phyloP scores from a whole-genome alignment of 805 yeast species.

The Soucietia sequanensis region DNA sequence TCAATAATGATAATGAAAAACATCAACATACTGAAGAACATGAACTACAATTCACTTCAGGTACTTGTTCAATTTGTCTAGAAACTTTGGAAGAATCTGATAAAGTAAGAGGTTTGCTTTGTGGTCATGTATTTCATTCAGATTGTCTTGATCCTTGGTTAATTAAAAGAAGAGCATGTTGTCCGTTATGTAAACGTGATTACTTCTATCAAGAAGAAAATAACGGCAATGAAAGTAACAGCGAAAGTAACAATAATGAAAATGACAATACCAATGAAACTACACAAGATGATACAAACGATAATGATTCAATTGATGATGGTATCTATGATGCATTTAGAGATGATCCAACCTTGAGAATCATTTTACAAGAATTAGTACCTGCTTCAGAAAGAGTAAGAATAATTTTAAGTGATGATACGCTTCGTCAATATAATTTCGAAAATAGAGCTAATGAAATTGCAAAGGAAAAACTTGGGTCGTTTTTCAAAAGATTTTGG shows the following conservation, averaged over 20 bases:
- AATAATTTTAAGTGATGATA: slow-evolving; percentile 37
- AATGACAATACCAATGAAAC: slow-evolving; percentile 2
- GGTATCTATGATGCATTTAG: slow-evolving; percentile 34
- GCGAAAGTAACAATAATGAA: slow-evolving; percentile 3
- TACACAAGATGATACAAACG: slow-evolving; percentile 12
- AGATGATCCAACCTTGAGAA: slow-evolving; percentile 34
- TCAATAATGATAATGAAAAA: background rate
- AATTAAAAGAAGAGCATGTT: slow-evolving; percentile 68
- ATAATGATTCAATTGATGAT: slow-evolving; percentile 10
- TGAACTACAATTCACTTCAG: slow-evolving; percentile 58
- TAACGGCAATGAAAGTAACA: slow-evolving; percentile 6
- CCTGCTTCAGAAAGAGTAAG: slow-evolving; percentile 43
- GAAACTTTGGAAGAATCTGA: slow-evolving; percentile 64
- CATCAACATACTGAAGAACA: background rate
- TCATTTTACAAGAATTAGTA: slow-evolving; percentile 36
- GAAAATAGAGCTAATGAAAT: slow-evolving; percentile 44
- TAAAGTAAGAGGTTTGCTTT: slow-evolving; percentile 66
- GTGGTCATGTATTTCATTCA: slow-evolving; percentile 82
- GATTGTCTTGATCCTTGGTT: slow-evolving; percentile 84
- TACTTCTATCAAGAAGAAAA: slow-evolving; percentile 38
- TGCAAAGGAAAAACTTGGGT: slow-evolving; percentile 33
- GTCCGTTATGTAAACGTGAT: slow-evolving; percentile 81
- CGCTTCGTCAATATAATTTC: slow-evolving; percentile 32
- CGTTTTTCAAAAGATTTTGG: slow-evolving; percentile 33
- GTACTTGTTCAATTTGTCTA: slow-evolving; percentile 76